phyloP scores from a whole-genome alignment of 306 rosid genomes.

The Castanea crenata region DNA sequence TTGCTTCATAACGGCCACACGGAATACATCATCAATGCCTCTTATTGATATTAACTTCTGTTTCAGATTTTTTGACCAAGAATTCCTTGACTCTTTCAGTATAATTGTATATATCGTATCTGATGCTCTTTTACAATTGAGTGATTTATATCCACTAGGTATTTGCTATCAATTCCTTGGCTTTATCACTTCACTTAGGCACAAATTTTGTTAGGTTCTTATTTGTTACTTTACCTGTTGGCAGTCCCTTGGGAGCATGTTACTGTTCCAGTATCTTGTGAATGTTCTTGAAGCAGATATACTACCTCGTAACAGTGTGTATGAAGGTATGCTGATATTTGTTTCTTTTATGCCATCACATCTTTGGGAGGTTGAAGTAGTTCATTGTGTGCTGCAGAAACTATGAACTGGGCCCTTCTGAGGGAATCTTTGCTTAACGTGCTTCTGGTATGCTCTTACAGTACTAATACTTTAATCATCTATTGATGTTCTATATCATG shows the following conservation, averaged over 20 bases:
- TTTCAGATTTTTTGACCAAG: not conserved
- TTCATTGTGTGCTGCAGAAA: constrained; percentile 51
- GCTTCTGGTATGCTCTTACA: constrained; percentile 52
- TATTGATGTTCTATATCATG: too few relatives aligned
- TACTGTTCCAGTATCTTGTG: constrained; percentile 79
- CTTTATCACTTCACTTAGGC: not conserved
- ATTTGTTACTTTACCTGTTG: constrained; percentile 22
- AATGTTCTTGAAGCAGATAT: constrained; percentile 69
- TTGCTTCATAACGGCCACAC: too few relatives aligned
- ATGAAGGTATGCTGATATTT: constrained; percentile 39
- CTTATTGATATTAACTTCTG: not conserved
- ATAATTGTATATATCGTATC: not conserved
- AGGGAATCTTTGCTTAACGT: constrained; percentile 77
- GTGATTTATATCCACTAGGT: not conserved
- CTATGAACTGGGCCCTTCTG: constrained; percentile 59
- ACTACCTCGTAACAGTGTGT: constrained; percentile 55
- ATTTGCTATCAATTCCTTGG: not conserved
- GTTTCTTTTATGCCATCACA: constrained; percentile 6
- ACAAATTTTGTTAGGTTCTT: not conserved
- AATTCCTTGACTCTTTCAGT: not conserved
- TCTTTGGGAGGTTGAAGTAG: constrained; percentile 25
- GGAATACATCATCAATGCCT: not conserved
- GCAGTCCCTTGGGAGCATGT: constrained; percentile 63
- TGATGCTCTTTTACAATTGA: constrained; percentile 3
- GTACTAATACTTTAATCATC: too few relatives aligned